Conservation (phyloP, 208 protist species). For the Wallacemonas sp. region DNA sequence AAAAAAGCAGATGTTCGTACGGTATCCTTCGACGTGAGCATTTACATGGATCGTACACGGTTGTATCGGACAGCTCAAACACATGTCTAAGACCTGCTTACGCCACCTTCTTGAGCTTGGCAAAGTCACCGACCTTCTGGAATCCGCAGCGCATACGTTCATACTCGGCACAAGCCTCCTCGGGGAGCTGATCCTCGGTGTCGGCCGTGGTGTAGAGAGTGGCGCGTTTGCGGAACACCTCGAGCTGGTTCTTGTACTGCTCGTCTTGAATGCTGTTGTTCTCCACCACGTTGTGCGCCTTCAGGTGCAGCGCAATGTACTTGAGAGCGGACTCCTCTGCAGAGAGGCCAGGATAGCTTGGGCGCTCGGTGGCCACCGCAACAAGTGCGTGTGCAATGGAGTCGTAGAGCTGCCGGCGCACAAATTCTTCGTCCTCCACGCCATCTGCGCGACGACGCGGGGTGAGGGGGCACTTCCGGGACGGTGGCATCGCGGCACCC, state of each 20-base stretch:
- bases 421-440: conserved; percentile 73
- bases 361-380: conserved; percentile 61
- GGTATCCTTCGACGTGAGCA: too few relatives aligned
- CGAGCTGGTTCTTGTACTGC: conserved; percentile 68
- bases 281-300: conserved; percentile 57
- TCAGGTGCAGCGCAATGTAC: conserved; percentile 89
- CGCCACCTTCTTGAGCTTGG: conserved; percentile 16
- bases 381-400: conserved; percentile 77
- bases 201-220: conserved; percentile 58
- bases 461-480: conserved; percentile 69
- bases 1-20: too few relatives aligned
- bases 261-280: conserved; percentile 63
- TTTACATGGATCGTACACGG: too few relatives aligned
- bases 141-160: conserved; percentile 20
- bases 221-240: conserved; percentile 56
- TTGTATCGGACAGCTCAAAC: too few relatives aligned
- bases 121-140: conserved; percentile 11
- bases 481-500: conserved; percentile 55
- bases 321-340: conserved; percentile 87
- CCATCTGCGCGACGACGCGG: conserved; percentile 21
- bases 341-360: conserved; percentile 82
- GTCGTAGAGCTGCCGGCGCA: conserved; percentile 86
- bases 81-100: background rate
- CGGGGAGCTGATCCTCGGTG: conserved; percentile 15
- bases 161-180: conserved; percentile 46